Evolutionary conservation across 2,329 filamentous ascomycete species (phyloP), one percentile per base, ranked within the genome.

Genomic region (Torrubiella hemipterigena): DNA sequence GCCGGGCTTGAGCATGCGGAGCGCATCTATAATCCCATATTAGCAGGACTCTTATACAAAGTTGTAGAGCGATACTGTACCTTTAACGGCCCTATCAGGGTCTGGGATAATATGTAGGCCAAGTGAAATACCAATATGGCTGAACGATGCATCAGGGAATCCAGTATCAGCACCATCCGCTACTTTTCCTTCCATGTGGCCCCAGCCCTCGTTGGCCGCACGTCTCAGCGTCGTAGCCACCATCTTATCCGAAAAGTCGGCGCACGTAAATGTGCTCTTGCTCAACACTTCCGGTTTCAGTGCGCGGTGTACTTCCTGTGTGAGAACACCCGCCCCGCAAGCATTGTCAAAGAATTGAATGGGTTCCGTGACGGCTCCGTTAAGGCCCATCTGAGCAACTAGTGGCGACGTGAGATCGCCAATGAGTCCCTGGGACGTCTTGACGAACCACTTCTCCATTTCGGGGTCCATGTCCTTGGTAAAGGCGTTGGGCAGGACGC

Each of bases 321-420:
- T 61, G 10, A 70, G 51, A 12, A 68, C 54, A 1, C 68, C 70
- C 4, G 57, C 55, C 0, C 69, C 69, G 33, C 69, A 73, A 6
- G 64, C 68, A 38, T 61, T 61, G 35, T 75, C 70, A 9, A 75
- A 44, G 16, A 73, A 40, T 3, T 30, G 29, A 29, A 66, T 48
- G 0, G 60, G 56, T 6, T 38, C 38, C 8, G 31, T 35, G 3
- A n/a, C n/a, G n/a, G n/a, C n/a, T n/a, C n/a, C n/a, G n/a, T n/a
- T n/a, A n/a, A n/a, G n/a, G n/a, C n/a, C n/a, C n/a, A n/a, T n/a
- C n/a, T n/a, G n/a, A n/a, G n/a, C n/a, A n/a, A n/a, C n/a, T n/a
- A n/a, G n/a, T n/a, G n/a, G n/a, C n/a, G n/a, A n/a, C n/a, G n/a
- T n/a, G n/a, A n/a, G n/a, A n/a, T n/a, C n/a, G n/a, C n/a, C n/a